phyloP scores from a whole-genome alignment of 2,329 filamentous ascomycete genomes.

The Pseudophaeomoniella oleicola region DNA sequence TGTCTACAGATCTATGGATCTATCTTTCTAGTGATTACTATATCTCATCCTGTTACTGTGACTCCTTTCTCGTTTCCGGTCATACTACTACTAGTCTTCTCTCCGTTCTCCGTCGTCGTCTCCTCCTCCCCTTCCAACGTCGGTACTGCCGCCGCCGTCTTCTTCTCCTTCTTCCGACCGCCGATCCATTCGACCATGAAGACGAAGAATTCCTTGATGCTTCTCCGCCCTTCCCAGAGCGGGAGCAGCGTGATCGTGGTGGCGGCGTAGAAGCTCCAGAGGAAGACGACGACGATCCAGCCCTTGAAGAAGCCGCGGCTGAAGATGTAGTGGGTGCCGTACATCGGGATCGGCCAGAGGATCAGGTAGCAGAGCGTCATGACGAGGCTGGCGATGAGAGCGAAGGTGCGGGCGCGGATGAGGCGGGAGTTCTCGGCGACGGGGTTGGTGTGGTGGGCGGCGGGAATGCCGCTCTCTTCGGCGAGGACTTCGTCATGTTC shows the following conservation, averaged over 20 bases:
- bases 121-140: too few relatives aligned
- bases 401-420: constrained; percentile 7
- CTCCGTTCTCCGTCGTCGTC: too few relatives aligned
- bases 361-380: constrained; percentile 20
- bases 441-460: not conserved
- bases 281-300: constrained; percentile 13
- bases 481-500: constrained; percentile 6
- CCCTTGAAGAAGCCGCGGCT: constrained; percentile 19
- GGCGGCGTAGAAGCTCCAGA: constrained; percentile 13
- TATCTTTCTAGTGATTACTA: too few relatives aligned
- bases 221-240: constrained; percentile 10
- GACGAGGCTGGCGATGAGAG: constrained; percentile 6
- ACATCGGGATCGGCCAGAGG: constrained; percentile 41
- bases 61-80: too few relatives aligned
- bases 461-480: not conserved
- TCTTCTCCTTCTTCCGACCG: not conserved
- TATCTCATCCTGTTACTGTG: too few relatives aligned
- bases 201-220: constrained; percentile 2
- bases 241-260: constrained; percentile 11
- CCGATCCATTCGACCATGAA: not conserved
- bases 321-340: constrained; percentile 36
- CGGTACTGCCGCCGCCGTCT: too few relatives aligned
- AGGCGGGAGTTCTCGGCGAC: not conserved
- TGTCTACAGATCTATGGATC: too few relatives aligned
- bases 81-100: too few relatives aligned